These are phyloP conservation scores for Pseudogymnoascus sp. DNA, from an alignment of 2,329 filamentous ascomycete genomes.

Conservation along the genomic window DNA sequence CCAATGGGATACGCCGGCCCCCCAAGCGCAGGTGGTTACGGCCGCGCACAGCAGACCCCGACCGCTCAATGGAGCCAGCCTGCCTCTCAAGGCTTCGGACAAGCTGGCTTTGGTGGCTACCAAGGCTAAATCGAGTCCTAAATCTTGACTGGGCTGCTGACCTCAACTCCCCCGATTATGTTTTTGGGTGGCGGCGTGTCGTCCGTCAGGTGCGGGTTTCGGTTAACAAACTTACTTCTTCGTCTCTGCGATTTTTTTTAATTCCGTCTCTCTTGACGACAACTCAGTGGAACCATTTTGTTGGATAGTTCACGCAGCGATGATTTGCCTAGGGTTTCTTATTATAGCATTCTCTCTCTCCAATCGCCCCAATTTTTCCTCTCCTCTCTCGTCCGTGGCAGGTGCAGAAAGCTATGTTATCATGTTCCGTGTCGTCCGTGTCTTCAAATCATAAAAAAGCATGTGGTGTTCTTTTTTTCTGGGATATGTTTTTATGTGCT, in stretches of 20 bases:
- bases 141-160: background rate
- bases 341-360: background rate
- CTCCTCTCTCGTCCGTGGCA: background rate
- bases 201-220: background rate
- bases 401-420: background rate
- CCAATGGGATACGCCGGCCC: constrained; percentile 64
- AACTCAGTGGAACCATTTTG: constrained; percentile 12
- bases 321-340: constrained; percentile 11
- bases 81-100: constrained; percentile 51
- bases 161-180: background rate
- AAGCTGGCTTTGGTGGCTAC: constrained; percentile 55
- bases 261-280: background rate
- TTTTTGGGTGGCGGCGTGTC: constrained; percentile 5
- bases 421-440: background rate
- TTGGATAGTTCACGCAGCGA: constrained; percentile 11
- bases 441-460: constrained; percentile 1
- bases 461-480: background rate
- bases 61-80: constrained; percentile 38
- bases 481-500: background rate
- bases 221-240: background rate
- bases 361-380: background rate
- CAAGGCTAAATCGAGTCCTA: constrained; percentile 39
- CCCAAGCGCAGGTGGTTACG: constrained; percentile 75
- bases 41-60: constrained; percentile 53
- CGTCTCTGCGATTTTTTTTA: background rate